Evolutionary conservation across 2,329 filamentous ascomycete species (phyloP).

Genomic region (Curvularia sp.): DNA sequence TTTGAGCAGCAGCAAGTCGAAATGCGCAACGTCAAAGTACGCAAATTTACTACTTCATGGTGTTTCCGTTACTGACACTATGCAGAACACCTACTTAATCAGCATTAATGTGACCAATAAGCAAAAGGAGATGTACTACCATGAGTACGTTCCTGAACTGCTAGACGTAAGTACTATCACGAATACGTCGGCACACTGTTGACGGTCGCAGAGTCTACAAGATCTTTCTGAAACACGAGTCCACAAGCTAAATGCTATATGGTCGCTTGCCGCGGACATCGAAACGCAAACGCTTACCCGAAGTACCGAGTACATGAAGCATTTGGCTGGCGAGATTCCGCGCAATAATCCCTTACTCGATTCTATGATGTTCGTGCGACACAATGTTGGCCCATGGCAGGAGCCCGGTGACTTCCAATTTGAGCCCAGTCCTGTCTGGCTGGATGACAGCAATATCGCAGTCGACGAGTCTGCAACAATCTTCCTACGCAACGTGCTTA

Average conservation of each 20-base stretch:
- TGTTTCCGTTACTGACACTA: slow-evolving; percentile 30
- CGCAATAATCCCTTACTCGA: slow-evolving; percentile 89
- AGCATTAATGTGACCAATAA: slow-evolving; percentile 96
- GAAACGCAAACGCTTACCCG: slow-evolving; percentile 80
- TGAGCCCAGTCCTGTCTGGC: slow-evolving; percentile 95
- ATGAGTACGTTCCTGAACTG: slow-evolving; percentile 93
- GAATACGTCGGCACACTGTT: background rate
- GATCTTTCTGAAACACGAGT: slow-evolving; percentile 91
- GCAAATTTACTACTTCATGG: background rate
- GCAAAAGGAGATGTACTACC: slow-evolving; percentile 96
- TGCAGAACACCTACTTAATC: slow-evolving; percentile 90
- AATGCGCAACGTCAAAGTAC: slow-evolving; percentile 89
- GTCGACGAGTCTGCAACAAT: slow-evolving; percentile 86
- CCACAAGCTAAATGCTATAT: slow-evolving; percentile 81
- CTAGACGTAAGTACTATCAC: slow-evolving; percentile 69
- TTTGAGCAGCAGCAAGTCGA: slow-evolving; percentile 93
- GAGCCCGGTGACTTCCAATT: slow-evolving; percentile 87
- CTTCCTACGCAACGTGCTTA: slow-evolving; percentile 88
- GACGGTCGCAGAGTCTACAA: slow-evolving; percentile 69
- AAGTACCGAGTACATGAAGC: slow-evolving; percentile 74
- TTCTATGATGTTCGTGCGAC: slow-evolving; percentile 96
- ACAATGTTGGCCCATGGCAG: slow-evolving; percentile 83
- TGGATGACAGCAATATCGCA: slow-evolving; percentile 87
- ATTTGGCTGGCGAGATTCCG: slow-evolving; percentile 79
- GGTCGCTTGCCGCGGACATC: slow-evolving; percentile 79